These are phyloP conservation scores for Cytospora piceicola DNA, from an alignment of 2,329 filamentous ascomycete genomes.

Conservation along the genomic window DNA sequence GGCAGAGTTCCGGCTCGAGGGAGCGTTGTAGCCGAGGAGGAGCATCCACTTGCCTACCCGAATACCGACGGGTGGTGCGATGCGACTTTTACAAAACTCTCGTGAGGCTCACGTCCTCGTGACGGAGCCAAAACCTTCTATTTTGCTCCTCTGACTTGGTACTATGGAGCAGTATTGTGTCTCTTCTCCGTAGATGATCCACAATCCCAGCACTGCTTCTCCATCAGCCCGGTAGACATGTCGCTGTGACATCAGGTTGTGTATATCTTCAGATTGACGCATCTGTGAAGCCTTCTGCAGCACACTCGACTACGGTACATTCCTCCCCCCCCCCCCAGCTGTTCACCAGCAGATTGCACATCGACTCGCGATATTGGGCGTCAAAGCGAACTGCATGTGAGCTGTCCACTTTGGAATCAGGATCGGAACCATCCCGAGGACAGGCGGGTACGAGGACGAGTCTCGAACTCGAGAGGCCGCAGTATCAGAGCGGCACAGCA, in stretches of 20 bases:
- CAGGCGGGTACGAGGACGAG: slow-evolving; percentile 16
- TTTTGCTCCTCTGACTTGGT: not conserved
- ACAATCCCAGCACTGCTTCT: not conserved
- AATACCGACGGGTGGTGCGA: not conserved
- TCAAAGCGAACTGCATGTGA: slow-evolving; percentile 6
- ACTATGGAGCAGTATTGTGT: not conserved
- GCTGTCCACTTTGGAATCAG: slow-evolving; percentile 12
- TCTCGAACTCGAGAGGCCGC: slow-evolving; percentile 12
- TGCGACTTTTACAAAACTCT: not conserved
- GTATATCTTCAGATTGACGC: too few species aligned
- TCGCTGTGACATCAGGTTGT: not conserved
- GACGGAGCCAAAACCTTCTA: not conserved
- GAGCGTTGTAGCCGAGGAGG: not conserved
- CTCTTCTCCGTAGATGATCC: not conserved
- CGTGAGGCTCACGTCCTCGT: not conserved
- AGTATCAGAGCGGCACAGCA: not conserved
- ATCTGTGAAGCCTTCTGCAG: not conserved
- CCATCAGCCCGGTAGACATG: not conserved
- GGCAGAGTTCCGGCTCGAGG: too few species aligned
- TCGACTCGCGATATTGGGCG: not conserved
- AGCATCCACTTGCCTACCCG: not conserved
- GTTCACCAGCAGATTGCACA: slow-evolving; percentile 8
- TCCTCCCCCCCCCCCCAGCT: not conserved
- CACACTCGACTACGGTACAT: not conserved
- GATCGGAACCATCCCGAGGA: not conserved